phyloP scores from a whole-genome alignment of 371 early-diverging fungal genomes.

The Haplosporangium sp. region DNA sequence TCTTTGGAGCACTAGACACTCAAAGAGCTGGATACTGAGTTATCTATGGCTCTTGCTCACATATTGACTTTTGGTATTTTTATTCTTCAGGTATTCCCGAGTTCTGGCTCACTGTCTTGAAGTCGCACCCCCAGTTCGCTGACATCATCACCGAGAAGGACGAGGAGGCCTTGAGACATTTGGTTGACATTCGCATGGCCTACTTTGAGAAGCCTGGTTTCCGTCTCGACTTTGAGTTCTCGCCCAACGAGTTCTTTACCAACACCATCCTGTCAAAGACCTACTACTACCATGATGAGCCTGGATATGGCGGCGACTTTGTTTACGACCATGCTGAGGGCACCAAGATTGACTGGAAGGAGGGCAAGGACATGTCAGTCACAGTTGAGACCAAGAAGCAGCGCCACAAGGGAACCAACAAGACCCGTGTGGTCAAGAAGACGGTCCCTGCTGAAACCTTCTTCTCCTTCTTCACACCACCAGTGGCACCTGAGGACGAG shows the following conservation, averaged over 20 bases:
- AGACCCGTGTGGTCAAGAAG: conserved; percentile 95
- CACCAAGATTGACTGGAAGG: conserved; percentile 91
- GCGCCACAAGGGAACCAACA: conserved; percentile 96
- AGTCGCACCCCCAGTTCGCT: conserved; percentile 81
- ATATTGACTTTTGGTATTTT: not conserved
- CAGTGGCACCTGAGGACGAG: conserved; percentile 76
- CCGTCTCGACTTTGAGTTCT: conserved; percentile 90
- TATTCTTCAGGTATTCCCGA: conserved; percentile 71
- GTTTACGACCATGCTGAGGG: conserved; percentile 93
- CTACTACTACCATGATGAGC: conserved; percentile 83
- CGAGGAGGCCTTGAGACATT: conserved; percentile 81
- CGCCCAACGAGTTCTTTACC: conserved; percentile 86
- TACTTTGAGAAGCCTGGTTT: conserved; percentile 91
- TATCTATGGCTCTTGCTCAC: not conserved
- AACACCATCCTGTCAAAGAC: conserved; percentile 89
- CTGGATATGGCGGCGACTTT: conserved; percentile 76
- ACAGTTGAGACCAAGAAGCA: conserved; percentile 95
- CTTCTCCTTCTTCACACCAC: conserved; percentile 93
- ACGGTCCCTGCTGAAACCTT: conserved; percentile 92
- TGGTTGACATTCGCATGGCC: conserved; percentile 83
- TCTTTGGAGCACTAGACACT: not conserved
- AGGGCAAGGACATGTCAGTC: conserved; percentile 91
- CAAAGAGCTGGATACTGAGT: not conserved
- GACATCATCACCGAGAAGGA: conserved; percentile 91
- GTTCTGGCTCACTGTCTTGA: conserved; percentile 93